Evolutionary conservation across 2,329 filamentous ascomycete genomes (phyloP).

Genomic region (Cordyceps javanica): DNA sequence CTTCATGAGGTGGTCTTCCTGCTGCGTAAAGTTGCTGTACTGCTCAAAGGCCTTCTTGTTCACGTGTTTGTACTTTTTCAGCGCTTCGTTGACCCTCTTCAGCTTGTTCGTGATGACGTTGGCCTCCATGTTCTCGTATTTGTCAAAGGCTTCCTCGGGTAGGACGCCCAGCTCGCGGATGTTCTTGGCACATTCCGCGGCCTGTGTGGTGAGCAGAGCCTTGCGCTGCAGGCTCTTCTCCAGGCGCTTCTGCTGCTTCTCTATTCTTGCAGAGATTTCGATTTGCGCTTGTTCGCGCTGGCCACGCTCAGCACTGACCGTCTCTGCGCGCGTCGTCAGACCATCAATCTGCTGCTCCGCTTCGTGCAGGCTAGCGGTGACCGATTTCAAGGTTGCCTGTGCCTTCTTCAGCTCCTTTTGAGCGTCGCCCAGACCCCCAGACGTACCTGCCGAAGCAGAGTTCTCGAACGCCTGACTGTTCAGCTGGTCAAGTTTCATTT

Average conservation of each 20-base stretch:
- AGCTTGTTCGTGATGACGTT: constrained; percentile 64
- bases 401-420: constrained; percentile 77
- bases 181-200: constrained; percentile 75
- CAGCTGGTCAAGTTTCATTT: constrained; percentile 80
- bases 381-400: constrained; percentile 57
- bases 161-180: constrained; percentile 91
- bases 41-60: constrained; percentile 99
- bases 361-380: constrained; percentile 64
- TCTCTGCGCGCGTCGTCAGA: constrained; percentile 43
- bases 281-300: constrained; percentile 67
- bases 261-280: constrained; percentile 70
- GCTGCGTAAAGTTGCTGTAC: constrained; percentile 93
- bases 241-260: constrained; percentile 81
- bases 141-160: constrained; percentile 88
- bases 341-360: constrained; percentile 66
- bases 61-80: constrained; percentile 96
- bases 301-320: constrained; percentile 49
- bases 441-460: constrained; percentile 44
- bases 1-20: constrained; percentile 79
- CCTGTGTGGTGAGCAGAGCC: constrained; percentile 68
- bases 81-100: constrained; percentile 82
- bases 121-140: constrained; percentile 77
- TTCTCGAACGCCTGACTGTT: constrained; percentile 68
- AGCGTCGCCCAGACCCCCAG: constrained; percentile 67
- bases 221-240: constrained; percentile 90